Evolutionary conservation across 1,284 basidiomycete genomes (phyloP), one percentile per base, ranked within the genome.

Genomic region (Schizopora paradoxa): DNA sequence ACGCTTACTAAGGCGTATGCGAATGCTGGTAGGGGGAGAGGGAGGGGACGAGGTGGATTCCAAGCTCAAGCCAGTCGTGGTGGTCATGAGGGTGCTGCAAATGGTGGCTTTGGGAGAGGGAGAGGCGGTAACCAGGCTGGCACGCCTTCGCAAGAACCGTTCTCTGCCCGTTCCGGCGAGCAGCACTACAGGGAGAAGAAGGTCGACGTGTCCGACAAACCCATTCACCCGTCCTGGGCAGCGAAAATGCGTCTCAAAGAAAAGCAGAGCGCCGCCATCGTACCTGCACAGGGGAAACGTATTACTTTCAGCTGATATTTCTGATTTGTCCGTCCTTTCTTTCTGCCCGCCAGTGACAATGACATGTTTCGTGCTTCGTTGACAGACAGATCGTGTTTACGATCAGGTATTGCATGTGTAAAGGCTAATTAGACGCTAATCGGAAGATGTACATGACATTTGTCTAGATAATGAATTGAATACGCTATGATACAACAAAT

Each of bases 161-260:
- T 5, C 25, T 13, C 13, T 14, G 6, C 1, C 7, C 16, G 11
- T 13, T 25, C 14, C 8, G 25, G 31, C 11, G 29, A 26, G 43
- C 21, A 18, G 21, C 11, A 25, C 8, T 4, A 26, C 13, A 21
- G n/a, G n/a, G 32, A 44, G 38, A 26, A n/a, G 34, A 8, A 18
- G 22, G 6, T 37, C 43, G 43, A 44, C 35, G 41, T 32, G 19
- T 33, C 34, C 13, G 66, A 72, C 45, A 70, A 66, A 51, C 69
- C 75, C 23, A 55, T 93, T 47, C 93, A 96, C 67, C 93, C 92
- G 2, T 92, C 89, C 14, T 96, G 93, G 92, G 88, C 89, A 64
- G 92, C 92, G 3, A 95, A 93, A 65, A 75, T 73, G 63, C 79
- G 78, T 59, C 65, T 86, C 49, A 87, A 86, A 61, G 82, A 86